Evolutionary conservation across 2,329 filamentous ascomycete genomes (phyloP), one percentile per base, ranked within the genome.

Genomic region (Colletotrichum spinosum): DNA sequence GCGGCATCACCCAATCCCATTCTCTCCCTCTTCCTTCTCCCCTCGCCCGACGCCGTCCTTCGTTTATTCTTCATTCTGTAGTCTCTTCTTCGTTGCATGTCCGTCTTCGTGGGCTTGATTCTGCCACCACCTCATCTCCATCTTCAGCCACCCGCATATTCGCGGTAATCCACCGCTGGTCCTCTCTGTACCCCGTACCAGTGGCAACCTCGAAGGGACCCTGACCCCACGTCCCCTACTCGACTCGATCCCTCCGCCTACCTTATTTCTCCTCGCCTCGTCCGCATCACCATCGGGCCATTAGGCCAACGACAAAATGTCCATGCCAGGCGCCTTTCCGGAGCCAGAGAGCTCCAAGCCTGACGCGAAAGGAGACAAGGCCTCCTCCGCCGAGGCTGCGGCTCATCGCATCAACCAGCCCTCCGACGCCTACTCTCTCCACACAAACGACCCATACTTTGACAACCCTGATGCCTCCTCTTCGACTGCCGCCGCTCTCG

Each of bases 401-500:
- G 49, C 55, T 17, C 55, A 64, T 44, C 68, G 67, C 17, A 62
- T 72, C 58, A 70, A 68, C 62, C 72, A 78, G 52, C 58, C 72
- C 8, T 57, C 71, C 50, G 69, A 69, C 68, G 69, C 73, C 69
- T 74, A 70, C 65, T 71, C 71, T 34, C 68, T 75, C 56, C 69
- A 72, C 54, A 68, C 62, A 68, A 67, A 69, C 68, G 64, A 72
- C 37, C 73, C 70, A 13, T 78, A 76, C 68, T 75, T 75, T 45
- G 79, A 81, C 71, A 70, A 78, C 50, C 78, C 80, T 60, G 70
- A 74, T 1, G 72, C 76, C 37, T 75, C 79, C 42, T 70, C 78
- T 50, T 67, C 70, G 12, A 66, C 70, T 50, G 69, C 77, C 45
- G 66, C 70, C 11, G 68, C 70, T 52, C 77, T 81, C 62, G 80